phyloP scores from a whole-genome alignment of 2,329 filamentous ascomycete species.

The Rosellinia necatrix region DNA sequence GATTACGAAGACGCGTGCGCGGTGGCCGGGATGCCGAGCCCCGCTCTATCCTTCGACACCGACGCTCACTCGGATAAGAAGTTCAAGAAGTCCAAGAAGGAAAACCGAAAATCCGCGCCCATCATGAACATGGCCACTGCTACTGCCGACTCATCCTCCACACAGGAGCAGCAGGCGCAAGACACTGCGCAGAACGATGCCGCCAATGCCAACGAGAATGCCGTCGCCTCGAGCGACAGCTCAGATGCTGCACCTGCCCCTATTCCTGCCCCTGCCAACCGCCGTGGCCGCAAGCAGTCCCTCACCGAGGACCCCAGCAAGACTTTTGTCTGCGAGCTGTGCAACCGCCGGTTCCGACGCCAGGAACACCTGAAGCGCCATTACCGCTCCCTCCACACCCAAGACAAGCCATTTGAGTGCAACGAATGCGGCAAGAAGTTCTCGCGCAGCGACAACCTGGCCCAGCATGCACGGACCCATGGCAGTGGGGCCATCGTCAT shows the following conservation, averaged over 20 bases:
- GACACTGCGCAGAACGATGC: conserved; percentile 42
- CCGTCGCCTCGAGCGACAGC: conserved; percentile 46
- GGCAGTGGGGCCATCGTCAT: conserved; percentile 88
- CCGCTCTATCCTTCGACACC: conserved; percentile 56
- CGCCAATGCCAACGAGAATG: conserved; percentile 44
- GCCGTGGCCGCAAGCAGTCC: conserved; percentile 97
- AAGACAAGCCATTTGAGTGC: conserved; percentile 98
- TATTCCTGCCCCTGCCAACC: conserved; percentile 69
- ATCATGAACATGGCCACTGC: conserved; percentile 46
- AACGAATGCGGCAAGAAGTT: conserved; percentile 99
- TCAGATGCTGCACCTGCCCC: conserved; percentile 53
- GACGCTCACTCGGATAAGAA: conserved; percentile 63
- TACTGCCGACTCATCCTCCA: conserved; percentile 45
- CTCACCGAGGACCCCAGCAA: conserved; percentile 97
- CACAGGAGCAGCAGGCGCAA: conserved; percentile 44
- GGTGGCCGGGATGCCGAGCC: conserved; percentile 66
- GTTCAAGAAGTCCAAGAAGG: conserved; percentile 59
- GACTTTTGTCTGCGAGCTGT: conserved; percentile 95
- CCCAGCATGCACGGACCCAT: conserved; percentile 93
- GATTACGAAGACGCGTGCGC: conserved; percentile 73
- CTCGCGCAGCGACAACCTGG: conserved; percentile 94
- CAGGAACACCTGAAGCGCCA: conserved; percentile 99
- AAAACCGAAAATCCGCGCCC: conserved; percentile 42
- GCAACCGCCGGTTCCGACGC: conserved; percentile 94
- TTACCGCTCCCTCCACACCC: conserved; percentile 96